These are phyloP conservation scores for Rhodosporidiobolus sp. DNA, from an alignment of 768 basidiomycete species.

Conservation along the genomic window DNA sequence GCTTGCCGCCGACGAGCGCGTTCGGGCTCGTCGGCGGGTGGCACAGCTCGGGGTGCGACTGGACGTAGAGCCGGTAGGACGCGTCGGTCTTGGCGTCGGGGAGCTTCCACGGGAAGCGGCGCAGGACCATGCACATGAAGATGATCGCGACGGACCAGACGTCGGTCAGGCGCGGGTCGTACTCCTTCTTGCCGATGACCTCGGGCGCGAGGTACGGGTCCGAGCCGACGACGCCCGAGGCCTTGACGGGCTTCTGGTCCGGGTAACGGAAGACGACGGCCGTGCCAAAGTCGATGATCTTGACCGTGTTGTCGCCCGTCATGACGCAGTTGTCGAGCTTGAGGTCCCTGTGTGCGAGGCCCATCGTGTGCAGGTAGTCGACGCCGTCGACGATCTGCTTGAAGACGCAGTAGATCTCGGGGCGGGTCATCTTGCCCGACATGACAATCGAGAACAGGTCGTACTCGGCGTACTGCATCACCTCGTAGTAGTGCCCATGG, in stretches of 20 bases:
- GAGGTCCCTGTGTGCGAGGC: conserved; percentile 95
- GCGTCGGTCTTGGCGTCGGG: conserved; percentile 91
- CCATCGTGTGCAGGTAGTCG: conserved; percentile 94
- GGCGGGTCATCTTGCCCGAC: conserved; percentile 97
- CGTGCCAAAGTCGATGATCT: conserved; percentile 98
- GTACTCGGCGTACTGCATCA: conserved; percentile 98
- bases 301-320: conserved; percentile 90
- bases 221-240: conserved; percentile 89
- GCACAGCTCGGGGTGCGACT: conserved; percentile 83
- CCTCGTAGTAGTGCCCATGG: conserved; percentile 98
- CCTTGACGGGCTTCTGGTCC: conserved; percentile 68
- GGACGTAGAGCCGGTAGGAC: conserved; percentile 84
- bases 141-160: conserved; percentile 99
- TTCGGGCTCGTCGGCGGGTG: conserved; percentile 24
- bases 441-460: conserved; percentile 99
- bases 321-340: conserved; percentile 99
- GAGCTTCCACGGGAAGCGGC: conserved; percentile 98
- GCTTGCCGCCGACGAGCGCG: conserved; percentile 38
- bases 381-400: conserved; percentile 98
- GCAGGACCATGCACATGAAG: conserved; percentile 97
- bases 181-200: conserved; percentile 71
- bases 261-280: conserved; percentile 99
- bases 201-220: conserved; percentile 99
- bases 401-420: conserved; percentile 98
- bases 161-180: conserved; percentile 96